Evolutionary conservation across 2,329 filamentous ascomycete species (phyloP).

Genomic region (Geosmithia morbida): DNA sequence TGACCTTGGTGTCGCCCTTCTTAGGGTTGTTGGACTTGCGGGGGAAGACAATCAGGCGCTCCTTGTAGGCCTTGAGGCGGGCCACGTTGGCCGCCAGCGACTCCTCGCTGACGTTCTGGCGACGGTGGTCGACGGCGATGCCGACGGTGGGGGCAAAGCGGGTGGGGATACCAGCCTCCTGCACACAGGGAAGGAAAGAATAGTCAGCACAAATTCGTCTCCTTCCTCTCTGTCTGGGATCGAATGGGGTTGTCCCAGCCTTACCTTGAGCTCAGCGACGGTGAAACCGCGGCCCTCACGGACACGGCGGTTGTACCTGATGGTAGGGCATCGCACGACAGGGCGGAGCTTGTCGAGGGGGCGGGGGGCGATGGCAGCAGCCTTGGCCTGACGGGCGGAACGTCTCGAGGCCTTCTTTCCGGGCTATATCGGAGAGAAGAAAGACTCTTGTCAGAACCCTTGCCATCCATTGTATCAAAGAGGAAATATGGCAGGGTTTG

Average conservation of each 20-base stretch:
- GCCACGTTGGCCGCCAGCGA: conserved; percentile 87
- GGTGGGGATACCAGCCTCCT: conserved; percentile 93
- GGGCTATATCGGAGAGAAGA: conserved; percentile 43
- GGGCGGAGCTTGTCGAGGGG: conserved; percentile 95
- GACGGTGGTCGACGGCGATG: conserved; percentile 91
- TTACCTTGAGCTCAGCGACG: conserved; percentile 94
- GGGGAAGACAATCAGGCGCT: conserved; percentile 93
- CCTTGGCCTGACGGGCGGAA: conserved; percentile 85
- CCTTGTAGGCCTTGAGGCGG: conserved; percentile 95
- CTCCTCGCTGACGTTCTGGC: conserved; percentile 95
- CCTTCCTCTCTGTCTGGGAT: not conserved
- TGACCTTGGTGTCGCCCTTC: conserved; percentile 83
- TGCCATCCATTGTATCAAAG: not conserved
- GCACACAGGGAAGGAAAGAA: conserved; percentile 13
- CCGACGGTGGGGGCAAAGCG: conserved; percentile 91
- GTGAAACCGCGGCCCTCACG: conserved; percentile 96
- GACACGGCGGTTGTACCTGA: conserved; percentile 99
- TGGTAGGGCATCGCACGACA: conserved; percentile 89
- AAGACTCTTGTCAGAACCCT: conserved; percentile 14
- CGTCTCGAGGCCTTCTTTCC: conserved; percentile 92
- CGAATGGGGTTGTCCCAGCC: conserved; percentile 6
- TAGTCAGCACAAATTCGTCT: conserved; percentile 1
- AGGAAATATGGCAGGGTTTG: not conserved
- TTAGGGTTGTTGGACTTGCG: conserved; percentile 88
- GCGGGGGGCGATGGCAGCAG: conserved; percentile 85